A percentile compares a stretch with the other conserved stretches of the same genome.
Evolutionary conservation across 768 basidiomycete species (phyloP).

Genomic region (Termitomyces sp.): DNA sequence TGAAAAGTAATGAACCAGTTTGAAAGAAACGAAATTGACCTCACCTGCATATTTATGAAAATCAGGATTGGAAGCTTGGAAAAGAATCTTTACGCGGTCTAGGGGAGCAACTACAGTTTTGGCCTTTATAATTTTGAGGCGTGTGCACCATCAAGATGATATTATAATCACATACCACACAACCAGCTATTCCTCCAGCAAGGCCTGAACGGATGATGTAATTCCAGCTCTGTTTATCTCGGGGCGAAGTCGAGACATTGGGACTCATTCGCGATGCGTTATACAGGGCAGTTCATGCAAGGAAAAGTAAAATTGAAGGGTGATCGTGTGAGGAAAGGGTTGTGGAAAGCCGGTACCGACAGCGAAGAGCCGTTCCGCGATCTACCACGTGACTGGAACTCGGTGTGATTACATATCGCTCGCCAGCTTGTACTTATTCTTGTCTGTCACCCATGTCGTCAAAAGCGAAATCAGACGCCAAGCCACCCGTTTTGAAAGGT

Average conservation of each 20-base stretch:
- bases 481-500: constrained; percentile 60
- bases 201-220: constrained; percentile 78
- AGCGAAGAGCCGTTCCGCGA: constrained; percentile 2
- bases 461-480: constrained; percentile 52
- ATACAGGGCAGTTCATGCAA: constrained; percentile 27
- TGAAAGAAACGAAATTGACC: constrained; percentile 21
- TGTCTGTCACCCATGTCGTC: constrained; percentile 29
- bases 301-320: background rate
- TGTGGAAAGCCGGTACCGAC: background rate
- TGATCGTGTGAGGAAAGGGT: background rate
- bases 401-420: too few species aligned
- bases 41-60: constrained; percentile 89
- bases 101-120: constrained; percentile 94
- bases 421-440: background rate
- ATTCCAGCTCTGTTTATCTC: constrained; percentile 50
- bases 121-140: constrained; percentile 44
- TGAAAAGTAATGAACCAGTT: background rate
- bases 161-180: constrained; percentile 61
- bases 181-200: constrained; percentile 92
- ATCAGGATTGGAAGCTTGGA: constrained; percentile 95
- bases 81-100: constrained; percentile 97
- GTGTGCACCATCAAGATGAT: constrained; percentile 1
- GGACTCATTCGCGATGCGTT: constrained; percentile 50
- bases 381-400: background rate
- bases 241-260: constrained; percentile 39